Percentiles rank a stretch among this genome's conserved stretches.
Conservation (phyloP, 176 grass and related monocot genomes). For the Bonia amplexicaulis region DNA sequence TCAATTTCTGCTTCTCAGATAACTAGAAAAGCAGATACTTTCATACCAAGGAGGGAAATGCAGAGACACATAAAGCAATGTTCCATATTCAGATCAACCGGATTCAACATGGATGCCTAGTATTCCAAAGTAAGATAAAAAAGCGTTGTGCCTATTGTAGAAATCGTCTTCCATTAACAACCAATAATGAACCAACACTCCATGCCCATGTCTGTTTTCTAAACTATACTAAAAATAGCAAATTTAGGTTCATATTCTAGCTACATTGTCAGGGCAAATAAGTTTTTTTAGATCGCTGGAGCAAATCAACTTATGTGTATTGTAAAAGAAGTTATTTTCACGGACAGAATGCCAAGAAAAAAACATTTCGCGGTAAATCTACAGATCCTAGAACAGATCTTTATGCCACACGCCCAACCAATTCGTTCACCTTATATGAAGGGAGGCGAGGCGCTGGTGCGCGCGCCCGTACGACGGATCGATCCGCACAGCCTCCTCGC, state of each 20-base stretch:
- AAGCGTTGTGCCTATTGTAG: neutral
- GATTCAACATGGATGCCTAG: neutral
- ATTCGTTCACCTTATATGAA: slow-evolving; percentile 57
- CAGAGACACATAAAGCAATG: slow-evolving; percentile 6
- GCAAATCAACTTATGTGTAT: neutral
- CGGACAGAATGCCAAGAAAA: neutral
- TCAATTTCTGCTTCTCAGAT: neutral
- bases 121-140: neutral
- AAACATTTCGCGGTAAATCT: neutral
- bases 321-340: neutral
- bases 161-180: neutral
- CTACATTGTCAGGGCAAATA: slow-evolving; percentile 15
- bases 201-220: slow-evolving; percentile 10
- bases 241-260: neutral
- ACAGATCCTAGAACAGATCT: slow-evolving; percentile 32
- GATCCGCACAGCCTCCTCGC: slow-evolving; percentile 74
- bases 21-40: slow-evolving; percentile 18
- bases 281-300: neutral
- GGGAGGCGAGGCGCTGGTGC: slow-evolving; percentile 75
- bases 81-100: slow-evolving; percentile 20
- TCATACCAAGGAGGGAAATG: neutral
- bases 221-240: slow-evolving; percentile 44
- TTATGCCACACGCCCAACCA: neutral
- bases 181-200: slow-evolving; percentile 11
- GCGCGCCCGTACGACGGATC: slow-evolving; percentile 76